Conservation (phyloP, 345 rosid species). For the Gynandropsis gynandra region DNA sequence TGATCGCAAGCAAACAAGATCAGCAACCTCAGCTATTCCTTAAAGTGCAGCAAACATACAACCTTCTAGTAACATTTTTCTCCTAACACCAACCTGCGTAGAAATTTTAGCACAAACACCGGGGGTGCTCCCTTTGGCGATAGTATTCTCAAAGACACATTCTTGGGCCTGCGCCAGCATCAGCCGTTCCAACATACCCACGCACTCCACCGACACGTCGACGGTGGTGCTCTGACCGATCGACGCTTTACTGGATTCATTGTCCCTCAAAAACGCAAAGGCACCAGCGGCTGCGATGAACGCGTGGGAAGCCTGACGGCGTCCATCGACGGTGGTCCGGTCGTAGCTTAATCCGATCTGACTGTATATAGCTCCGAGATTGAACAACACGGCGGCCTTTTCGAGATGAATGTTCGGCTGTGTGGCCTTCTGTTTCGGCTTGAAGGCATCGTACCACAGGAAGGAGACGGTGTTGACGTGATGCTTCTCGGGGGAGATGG, state of each 20-base stretch:
- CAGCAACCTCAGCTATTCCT: neutral
- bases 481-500: conserved; percentile 77
- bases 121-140: conserved; percentile 93
- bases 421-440: conserved; percentile 68
- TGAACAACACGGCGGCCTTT: conserved; percentile 85
- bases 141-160: conserved; percentile 90
- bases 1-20: conserved; percentile 26
- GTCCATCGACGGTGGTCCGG: conserved; percentile 71
- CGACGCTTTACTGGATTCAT: conserved; percentile 66
- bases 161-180: conserved; percentile 98
- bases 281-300: conserved; percentile 85
- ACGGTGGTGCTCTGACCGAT: conserved; percentile 70
- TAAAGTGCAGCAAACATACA: neutral
- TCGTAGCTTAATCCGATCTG: conserved; percentile 81
- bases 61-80: too few species aligned
- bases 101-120: conserved; percentile 93
- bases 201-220: conserved; percentile 83
- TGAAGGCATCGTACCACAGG: conserved; percentile 86
- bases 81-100: conserved; percentile 55
- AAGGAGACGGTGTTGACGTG: conserved; percentile 76
- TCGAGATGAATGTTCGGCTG: conserved; percentile 93
- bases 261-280: conserved; percentile 65
- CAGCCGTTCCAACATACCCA: conserved; percentile 84
- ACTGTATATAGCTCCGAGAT: conserved; percentile 76
- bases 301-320: conserved; percentile 85